Conservation (phyloP, 2,329 filamentous ascomycete species). For the Pseudonectria foliicola region DNA sequence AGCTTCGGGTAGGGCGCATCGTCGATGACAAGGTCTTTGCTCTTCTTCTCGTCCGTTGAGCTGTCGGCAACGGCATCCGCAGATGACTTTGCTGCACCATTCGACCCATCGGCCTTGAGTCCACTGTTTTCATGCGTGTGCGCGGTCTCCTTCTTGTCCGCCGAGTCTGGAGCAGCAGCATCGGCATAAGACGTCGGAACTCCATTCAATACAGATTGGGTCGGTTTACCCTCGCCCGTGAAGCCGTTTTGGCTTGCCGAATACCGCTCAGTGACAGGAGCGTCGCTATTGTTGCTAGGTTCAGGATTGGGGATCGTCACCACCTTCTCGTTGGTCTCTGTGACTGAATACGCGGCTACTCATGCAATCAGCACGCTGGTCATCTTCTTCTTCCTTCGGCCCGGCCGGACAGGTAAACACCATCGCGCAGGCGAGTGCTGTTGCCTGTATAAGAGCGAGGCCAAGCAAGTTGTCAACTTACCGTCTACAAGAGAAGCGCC, state of each 20-base stretch:
- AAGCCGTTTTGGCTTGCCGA: not conserved
- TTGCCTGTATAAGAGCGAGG: not conserved
- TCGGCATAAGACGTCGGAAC: no score
- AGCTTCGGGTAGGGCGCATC: slow-evolving; percentile 23
- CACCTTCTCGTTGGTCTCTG: slow-evolving; percentile 16
- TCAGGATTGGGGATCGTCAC: slow-evolving; percentile 14
- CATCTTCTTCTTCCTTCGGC: not conserved
- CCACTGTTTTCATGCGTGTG: slow-evolving; percentile 14
- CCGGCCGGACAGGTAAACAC: no score
- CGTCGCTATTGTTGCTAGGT: slow-evolving; percentile 4
- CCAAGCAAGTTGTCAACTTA: slow-evolving; percentile 9
- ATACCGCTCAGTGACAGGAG: not conserved
- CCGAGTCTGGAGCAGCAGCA: no score
- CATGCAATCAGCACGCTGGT: slow-evolving; percentile 7
- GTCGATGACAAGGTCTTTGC: slow-evolving; percentile 2
- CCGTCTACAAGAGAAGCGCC: slow-evolving; percentile 8
- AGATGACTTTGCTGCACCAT: slow-evolving; percentile 10
- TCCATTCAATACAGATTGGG: no score
- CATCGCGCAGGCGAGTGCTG: no score
- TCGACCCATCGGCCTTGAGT: slow-evolving; percentile 11
- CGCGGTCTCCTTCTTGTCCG: not conserved
- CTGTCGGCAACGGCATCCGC: slow-evolving; percentile 3
- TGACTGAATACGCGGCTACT: slow-evolving; percentile 3
- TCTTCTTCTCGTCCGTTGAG: slow-evolving; percentile 2
- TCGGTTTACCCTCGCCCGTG: not conserved